These are phyloP conservation scores for Draba incana DNA, from an alignment of 345 rosid species.

Conservation along the genomic window DNA sequence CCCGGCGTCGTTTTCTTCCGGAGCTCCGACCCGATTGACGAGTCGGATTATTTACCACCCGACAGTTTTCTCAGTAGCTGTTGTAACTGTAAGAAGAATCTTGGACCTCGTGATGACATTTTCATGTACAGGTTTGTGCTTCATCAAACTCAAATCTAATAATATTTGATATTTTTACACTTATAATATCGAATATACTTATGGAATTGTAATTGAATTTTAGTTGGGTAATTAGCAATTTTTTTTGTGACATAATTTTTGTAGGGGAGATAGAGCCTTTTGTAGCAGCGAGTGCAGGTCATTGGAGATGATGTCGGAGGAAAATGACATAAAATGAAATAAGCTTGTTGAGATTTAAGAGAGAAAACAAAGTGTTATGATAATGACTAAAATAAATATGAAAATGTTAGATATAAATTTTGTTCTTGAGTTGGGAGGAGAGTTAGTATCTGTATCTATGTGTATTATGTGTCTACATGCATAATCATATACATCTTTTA, in stretches of 20 bases:
- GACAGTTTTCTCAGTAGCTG: conserved; percentile 79
- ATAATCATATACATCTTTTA: conserved; percentile 30
- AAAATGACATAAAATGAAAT: conserved; percentile 33
- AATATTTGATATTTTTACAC: not conserved
- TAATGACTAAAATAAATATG: conserved; percentile 32
- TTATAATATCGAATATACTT: no score
- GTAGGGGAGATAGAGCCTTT: conserved; percentile 89
- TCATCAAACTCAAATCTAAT: no score
- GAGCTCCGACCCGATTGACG: conserved; percentile 39
- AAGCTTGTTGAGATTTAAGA: conserved; percentile 2
- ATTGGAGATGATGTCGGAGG: conserved; percentile 68
- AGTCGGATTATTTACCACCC: conserved; percentile 46
- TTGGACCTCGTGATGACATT: conserved; percentile 80
- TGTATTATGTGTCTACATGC: conserved; percentile 38
- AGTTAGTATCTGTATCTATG: conserved; percentile 32
- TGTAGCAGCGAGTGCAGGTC: conserved; percentile 88
- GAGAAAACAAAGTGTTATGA: not conserved
- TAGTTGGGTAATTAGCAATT: conserved; percentile 13
- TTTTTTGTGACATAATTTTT: conserved; percentile 22
- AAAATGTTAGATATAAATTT: conserved; percentile 33
- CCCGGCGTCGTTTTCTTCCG: conserved; percentile 54
- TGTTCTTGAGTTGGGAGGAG: conserved; percentile 1
- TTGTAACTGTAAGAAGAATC: conserved; percentile 72
- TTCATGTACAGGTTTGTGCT: conserved; percentile 84
- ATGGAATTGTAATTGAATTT: not conserved